Percentiles rank a stretch among this genome's conserved stretches.
These are phyloP conservation scores for Austroboletus eburneus DNA, from an alignment of 768 basidiomycete species.

Conservation along the genomic window DNA sequence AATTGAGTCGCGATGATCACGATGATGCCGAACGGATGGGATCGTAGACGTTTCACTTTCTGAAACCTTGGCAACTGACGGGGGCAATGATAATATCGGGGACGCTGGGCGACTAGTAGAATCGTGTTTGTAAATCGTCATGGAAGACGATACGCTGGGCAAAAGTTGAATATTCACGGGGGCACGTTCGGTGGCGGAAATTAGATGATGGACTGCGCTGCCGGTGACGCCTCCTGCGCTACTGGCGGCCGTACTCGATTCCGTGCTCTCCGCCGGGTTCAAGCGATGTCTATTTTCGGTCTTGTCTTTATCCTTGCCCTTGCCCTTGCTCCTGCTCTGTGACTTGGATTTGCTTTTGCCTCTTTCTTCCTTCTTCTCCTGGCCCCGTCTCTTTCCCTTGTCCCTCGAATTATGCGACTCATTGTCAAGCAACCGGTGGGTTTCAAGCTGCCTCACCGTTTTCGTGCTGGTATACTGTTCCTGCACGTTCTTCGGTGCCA, in stretches of 20 bases:
- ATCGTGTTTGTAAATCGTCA: constrained; percentile 1
- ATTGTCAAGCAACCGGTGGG: constrained; percentile 63
- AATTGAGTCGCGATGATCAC: constrained; percentile 23
- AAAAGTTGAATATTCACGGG: constrained; percentile 13
- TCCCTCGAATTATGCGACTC: constrained; percentile 23
- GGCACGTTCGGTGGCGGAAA: constrained; percentile 8
- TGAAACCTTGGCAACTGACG: constrained; percentile 3
- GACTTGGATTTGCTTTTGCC: constrained; percentile 16
- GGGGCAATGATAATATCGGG: constrained; percentile 10
- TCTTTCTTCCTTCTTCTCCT: constrained; percentile 16
- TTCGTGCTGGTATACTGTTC: constrained; percentile 73
- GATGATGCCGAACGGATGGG: constrained; percentile 10
- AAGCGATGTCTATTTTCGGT: constrained; percentile 27
- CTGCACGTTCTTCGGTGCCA: constrained; percentile 75
- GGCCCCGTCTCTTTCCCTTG: constrained; percentile 6
- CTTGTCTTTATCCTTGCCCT: constrained; percentile 29
- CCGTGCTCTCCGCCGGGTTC: constrained; percentile 30
- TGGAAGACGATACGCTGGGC: constrained; percentile 18
- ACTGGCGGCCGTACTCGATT: constrained; percentile 29
- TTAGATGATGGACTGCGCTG: constrained; percentile 3
- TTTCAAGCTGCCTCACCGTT: constrained; percentile 62
- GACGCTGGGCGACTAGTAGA: constrained; percentile 21
- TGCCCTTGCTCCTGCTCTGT: constrained; percentile 30
- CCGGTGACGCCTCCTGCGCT: constrained; percentile 26
- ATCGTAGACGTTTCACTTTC: constrained; percentile 10